These are phyloP conservation scores for Auriscalpium vulgare DNA, from an alignment of 768 basidiomycete genomes.

Conservation along the genomic window DNA sequence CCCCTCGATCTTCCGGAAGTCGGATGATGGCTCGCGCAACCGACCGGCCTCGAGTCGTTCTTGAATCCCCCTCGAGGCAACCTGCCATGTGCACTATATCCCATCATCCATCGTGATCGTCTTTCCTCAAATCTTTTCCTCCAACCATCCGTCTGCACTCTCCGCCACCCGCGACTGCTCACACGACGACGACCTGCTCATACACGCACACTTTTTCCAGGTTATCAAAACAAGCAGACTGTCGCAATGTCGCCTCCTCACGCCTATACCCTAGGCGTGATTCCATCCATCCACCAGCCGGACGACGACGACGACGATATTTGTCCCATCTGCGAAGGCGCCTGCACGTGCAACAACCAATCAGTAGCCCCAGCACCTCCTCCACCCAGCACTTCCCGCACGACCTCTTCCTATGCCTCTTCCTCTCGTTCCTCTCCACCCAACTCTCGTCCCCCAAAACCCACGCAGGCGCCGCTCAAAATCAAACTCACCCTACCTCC, in stretches of 20 bases:
- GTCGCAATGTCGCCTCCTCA: slow-evolving; percentile 61
- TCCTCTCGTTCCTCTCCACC: background rate
- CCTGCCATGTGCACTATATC: slow-evolving; percentile 5
- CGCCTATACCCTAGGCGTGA: slow-evolving; percentile 54
- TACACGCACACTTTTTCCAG: slow-evolving; percentile 21
- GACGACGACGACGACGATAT: slow-evolving; percentile 83
- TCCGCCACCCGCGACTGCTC: slow-evolving; percentile 3
- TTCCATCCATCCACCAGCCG: slow-evolving; percentile 26
- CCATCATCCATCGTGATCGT: slow-evolving; percentile 1
- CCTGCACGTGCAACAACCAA: slow-evolving; percentile 70
- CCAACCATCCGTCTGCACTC: slow-evolving; percentile 8
- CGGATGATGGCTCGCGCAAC: slow-evolving; percentile 13
- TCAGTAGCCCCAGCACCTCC: slow-evolving; percentile 6
- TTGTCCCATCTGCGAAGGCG: slow-evolving; percentile 86
- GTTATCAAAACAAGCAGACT: slow-evolving; percentile 42
- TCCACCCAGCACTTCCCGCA: slow-evolving; percentile 1
- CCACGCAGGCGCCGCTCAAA: slow-evolving; percentile 9
- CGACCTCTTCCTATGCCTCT: background rate
- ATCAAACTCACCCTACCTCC: slow-evolving; percentile 17
- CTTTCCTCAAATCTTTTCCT: slow-evolving; percentile 9
- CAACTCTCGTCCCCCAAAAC: background rate
- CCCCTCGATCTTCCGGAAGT: slow-evolving; percentile 10
- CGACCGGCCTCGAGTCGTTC: slow-evolving; percentile 2
- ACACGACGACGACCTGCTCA: slow-evolving; percentile 1
- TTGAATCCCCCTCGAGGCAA: slow-evolving; percentile 11